phyloP scores from a whole-genome alignment of 1,284 basidiomycete species.

The Amylostereum areolatum region DNA sequence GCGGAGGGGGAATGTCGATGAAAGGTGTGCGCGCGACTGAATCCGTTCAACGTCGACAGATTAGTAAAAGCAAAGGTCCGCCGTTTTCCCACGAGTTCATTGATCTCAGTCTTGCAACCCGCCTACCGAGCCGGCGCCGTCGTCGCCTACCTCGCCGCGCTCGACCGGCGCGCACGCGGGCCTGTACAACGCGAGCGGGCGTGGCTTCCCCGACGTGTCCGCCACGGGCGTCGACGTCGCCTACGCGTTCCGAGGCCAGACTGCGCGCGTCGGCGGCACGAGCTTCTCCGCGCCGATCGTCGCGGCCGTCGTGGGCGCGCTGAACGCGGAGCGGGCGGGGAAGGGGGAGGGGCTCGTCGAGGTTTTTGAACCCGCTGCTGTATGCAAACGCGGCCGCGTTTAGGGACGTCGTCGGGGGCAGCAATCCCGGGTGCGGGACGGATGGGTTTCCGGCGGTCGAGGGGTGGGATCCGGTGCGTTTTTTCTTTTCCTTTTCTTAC shows the following conservation, averaged over 20 bases:
- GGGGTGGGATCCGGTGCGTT: slow-evolving; percentile 18
- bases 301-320: slow-evolving; percentile 35
- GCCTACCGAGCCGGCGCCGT: slow-evolving; percentile 35
- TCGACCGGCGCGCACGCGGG: slow-evolving; percentile 22
- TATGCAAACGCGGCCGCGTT: slow-evolving; percentile 10
- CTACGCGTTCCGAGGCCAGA: slow-evolving; percentile 45
- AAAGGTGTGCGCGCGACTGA: too few relatives aligned
- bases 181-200: slow-evolving; percentile 21
- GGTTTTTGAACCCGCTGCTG: slow-evolving; percentile 34
- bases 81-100: too few relatives aligned
- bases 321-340: slow-evolving; percentile 45
- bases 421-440: slow-evolving; percentile 20
- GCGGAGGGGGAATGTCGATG: too few relatives aligned
- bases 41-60: too few relatives aligned
- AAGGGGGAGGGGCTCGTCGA: slow-evolving; percentile 31
- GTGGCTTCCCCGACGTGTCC: slow-evolving; percentile 37
- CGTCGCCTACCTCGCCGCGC: slow-evolving; percentile 21
- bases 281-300: slow-evolving; percentile 48
- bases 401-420: slow-evolving; percentile 30
- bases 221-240: slow-evolving; percentile 60
- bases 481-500: neutral
- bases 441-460: slow-evolving; percentile 16
- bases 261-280: slow-evolving; percentile 47
- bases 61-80: too few relatives aligned
- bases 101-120: slow-evolving; percentile 14